These are phyloP conservation scores for Acer negundo DNA, from an alignment of 345 rosid genomes.

Conservation along the genomic window DNA sequence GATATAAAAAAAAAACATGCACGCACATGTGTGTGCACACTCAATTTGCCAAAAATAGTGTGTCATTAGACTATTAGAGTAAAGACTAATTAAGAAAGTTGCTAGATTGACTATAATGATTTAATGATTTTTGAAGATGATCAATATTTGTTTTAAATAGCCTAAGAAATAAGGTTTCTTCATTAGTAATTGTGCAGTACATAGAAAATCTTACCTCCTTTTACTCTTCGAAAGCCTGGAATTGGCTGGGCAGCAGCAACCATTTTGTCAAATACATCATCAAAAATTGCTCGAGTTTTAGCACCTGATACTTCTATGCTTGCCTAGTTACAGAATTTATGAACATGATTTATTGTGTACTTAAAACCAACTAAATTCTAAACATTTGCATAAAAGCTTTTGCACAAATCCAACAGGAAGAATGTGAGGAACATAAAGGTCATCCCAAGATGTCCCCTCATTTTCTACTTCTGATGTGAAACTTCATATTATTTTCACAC, in stretches of 20 bases:
- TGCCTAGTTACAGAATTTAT: slow-evolving; percentile 40
- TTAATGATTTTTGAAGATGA: not conserved
- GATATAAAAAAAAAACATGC: not conserved
- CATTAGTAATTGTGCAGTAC: not conserved
- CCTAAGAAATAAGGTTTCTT: not conserved
- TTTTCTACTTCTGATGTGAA: slow-evolving; percentile 6
- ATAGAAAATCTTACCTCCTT: slow-evolving; percentile 65
- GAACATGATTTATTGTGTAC: not conserved
- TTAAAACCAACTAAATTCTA: not conserved
- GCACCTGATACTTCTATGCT: slow-evolving; percentile 65
- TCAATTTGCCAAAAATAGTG: not conserved
- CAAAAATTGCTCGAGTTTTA: slow-evolving; percentile 62
- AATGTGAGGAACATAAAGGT: not conserved
- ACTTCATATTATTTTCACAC: slow-evolving; percentile 8
- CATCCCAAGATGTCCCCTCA: not conserved
- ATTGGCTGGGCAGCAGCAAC: slow-evolving; percentile 97
- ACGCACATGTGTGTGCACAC: not conserved
- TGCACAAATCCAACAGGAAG: not conserved
- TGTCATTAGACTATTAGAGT: not conserved
- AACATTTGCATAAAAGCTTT: not conserved
- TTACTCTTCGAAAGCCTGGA: slow-evolving; percentile 90
- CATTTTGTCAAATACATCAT: slow-evolving; percentile 77
- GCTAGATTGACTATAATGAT: not conserved
- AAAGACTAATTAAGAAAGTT: not conserved
- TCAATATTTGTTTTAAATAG: not conserved